Evolutionary conservation across 2,329 filamentous ascomycete species (phyloP).

Genomic region (Magnaporthiopsis rhizophila): DNA sequence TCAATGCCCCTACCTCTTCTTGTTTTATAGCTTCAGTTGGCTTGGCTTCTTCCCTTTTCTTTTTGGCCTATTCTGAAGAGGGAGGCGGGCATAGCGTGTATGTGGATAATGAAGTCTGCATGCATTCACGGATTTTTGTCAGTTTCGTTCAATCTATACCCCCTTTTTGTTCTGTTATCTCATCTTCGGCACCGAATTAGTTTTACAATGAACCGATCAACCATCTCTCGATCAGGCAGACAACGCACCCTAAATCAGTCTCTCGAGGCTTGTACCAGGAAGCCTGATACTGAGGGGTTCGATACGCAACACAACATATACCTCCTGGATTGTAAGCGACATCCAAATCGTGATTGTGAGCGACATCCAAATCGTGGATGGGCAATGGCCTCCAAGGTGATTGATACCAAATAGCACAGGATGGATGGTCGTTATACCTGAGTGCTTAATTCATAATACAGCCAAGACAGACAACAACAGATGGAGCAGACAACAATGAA

Average conservation of each 20-base stretch:
- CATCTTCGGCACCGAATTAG: too few relatives aligned
- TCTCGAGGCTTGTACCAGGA: too few relatives aligned
- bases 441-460: not conserved
- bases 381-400: not conserved
- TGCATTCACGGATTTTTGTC: not conserved
- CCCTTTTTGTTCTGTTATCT: not conserved
- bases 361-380: not conserved
- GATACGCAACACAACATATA: too few relatives aligned
- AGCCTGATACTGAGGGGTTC: too few relatives aligned
- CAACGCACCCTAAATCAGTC: too few relatives aligned
- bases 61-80: not conserved
- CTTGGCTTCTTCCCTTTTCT: not conserved
- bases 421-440: not conserved
- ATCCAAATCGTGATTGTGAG: too few relatives aligned
- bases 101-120: not conserved
- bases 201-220: too few relatives aligned
- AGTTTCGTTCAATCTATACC: slow-evolving; percentile 6
- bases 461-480: not conserved
- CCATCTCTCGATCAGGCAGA: too few relatives aligned
- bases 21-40: not conserved
- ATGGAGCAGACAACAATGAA: not conserved
- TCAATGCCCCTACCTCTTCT: not conserved
- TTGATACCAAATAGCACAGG: too few relatives aligned
- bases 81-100: not conserved
- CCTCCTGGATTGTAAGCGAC: too few relatives aligned